phyloP scores from a whole-genome alignment of 495 filamentous ascomycete genomes.

The Trichoderma asperelloides region DNA sequence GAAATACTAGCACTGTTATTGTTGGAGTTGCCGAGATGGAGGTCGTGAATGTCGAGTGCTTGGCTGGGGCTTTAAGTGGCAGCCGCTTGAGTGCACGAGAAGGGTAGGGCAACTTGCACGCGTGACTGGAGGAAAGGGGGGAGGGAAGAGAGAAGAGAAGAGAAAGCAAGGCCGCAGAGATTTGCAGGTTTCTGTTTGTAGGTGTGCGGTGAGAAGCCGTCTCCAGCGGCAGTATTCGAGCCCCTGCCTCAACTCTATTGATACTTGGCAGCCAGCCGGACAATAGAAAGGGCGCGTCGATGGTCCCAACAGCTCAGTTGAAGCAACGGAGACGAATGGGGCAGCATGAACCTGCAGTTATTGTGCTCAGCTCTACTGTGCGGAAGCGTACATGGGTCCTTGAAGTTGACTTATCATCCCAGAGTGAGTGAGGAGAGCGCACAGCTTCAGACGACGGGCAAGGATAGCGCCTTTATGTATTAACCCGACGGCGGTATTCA shows the following conservation, averaged over 20 bases:
- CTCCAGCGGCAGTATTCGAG: not conserved
- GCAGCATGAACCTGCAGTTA: not conserved
- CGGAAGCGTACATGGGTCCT: not conserved
- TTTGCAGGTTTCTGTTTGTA: not conserved
- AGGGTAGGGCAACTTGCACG: not conserved
- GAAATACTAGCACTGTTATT: not conserved
- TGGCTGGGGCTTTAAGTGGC: not conserved
- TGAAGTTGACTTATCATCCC: not conserved
- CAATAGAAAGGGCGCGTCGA: not conserved
- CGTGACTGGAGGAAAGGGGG: not conserved
- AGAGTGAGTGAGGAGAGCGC: not conserved
- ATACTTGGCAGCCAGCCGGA: not conserved
- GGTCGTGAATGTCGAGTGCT: not conserved
- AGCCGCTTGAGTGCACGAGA: not conserved
- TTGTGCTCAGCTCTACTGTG: not conserved
- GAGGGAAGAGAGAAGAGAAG: not conserved
- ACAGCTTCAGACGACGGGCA: not conserved
- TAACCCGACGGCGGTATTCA: not conserved
- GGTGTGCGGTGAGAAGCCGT: not conserved
- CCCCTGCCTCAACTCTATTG: not conserved
- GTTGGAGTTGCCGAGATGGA: not conserved
- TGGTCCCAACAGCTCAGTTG: not conserved
- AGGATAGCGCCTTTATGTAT: not conserved
- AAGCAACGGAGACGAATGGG: not conserved
- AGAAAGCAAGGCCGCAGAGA: not conserved